Percentiles rank a stretch among this genome's conserved stretches.
Conservation (phyloP, 176 grass and related monocot species). For the maize (Zea mays) region Zm-B73-REFERENCE-NAM-5.0 NC_050097.1:59647001-59647500, state of each 20-base stretch:
- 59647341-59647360: neutral
- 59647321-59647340: neutral
- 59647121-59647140: conserved; percentile 5
- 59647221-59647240: no score
- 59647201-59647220: no score
- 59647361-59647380: conserved; percentile 43
- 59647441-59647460: conserved; percentile 53
- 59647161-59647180: conserved; percentile 39
- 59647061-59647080: neutral
- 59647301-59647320: neutral
- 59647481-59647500: conserved; percentile 52
- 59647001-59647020: conserved; percentile 5
- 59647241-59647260: no score
- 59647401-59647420: neutral
- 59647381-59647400: conserved; percentile 23
- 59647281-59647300: neutral
- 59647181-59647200: neutral
- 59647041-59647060: neutral
- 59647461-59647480: conserved; percentile 51
- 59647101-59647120: conserved; percentile 13
- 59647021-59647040: neutral
- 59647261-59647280: neutral
- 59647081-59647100: neutral
- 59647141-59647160: conserved; percentile 35
- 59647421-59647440: conserved; percentile 34